phyloP scores from a whole-genome alignment of 306 rosid species.

The Potentilla sterilis region DNA sequence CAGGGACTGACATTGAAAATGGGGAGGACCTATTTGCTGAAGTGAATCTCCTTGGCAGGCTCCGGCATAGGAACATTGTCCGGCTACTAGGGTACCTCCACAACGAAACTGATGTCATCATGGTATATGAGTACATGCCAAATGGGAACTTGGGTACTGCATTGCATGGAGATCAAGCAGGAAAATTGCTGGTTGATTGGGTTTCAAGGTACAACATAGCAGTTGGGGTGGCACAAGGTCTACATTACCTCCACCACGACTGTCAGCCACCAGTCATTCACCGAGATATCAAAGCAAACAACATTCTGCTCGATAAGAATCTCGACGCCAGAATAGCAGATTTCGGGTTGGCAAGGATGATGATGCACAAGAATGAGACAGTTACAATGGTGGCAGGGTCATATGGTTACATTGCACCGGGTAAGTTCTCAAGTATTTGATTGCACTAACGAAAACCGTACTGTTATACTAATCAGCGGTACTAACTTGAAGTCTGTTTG shows the following conservation, averaged over 20 bases:
- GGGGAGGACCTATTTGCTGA: slow-evolving; percentile 59
- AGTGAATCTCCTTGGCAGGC: slow-evolving; percentile 76
- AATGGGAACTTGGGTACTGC: slow-evolving; percentile 86
- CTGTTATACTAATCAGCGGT: not conserved
- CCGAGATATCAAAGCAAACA: slow-evolving; percentile 84
- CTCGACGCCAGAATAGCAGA: slow-evolving; percentile 83
- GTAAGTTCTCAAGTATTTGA: slow-evolving; percentile 28
- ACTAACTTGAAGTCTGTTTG: not conserved
- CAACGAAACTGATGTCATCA: slow-evolving; percentile 67
- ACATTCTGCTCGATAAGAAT: slow-evolving; percentile 79
- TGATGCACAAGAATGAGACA: slow-evolving; percentile 73
- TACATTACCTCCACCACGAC: slow-evolving; percentile 83
- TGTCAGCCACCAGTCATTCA: slow-evolving; percentile 80
- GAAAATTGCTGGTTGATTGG: slow-evolving; percentile 75
- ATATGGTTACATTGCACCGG: slow-evolving; percentile 95
- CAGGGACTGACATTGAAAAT: slow-evolving; percentile 50
- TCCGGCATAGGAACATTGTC: slow-evolving; percentile 84
- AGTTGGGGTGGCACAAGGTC: slow-evolving; percentile 82
- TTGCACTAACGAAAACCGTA: not conserved
- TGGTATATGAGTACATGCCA: slow-evolving; percentile 77
- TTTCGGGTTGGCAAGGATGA: slow-evolving; percentile 88
- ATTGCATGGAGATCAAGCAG: slow-evolving; percentile 63
- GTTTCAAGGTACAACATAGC: slow-evolving; percentile 83
- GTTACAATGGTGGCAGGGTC: slow-evolving; percentile 90
- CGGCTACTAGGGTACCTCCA: slow-evolving; percentile 78